Percentiles rank a stretch among this genome's conserved stretches.
Conservation (phyloP, 2,329 filamentous ascomycete genomes). For the Paracamarosporium sp. region DNA sequence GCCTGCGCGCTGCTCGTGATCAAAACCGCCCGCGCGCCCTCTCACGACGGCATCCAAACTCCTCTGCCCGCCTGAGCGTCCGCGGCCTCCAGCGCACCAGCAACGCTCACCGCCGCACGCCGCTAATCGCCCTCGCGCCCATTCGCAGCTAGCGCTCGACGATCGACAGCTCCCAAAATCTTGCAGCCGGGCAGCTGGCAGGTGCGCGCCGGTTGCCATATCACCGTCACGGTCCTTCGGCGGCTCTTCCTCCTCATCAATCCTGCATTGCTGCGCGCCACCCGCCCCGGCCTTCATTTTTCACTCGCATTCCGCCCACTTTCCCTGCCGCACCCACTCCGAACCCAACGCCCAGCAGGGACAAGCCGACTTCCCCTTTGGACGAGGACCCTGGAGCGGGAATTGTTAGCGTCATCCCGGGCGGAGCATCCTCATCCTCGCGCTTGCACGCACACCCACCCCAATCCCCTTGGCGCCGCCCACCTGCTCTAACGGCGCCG, state of each 20-base stretch:
- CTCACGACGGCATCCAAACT: background rate
- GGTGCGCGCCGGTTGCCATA: background rate
- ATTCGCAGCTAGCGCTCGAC: conserved; percentile 7
- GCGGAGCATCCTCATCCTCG: conserved; percentile 3
- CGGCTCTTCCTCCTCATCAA: background rate
- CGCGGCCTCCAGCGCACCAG: background rate
- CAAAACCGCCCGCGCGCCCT: background rate
- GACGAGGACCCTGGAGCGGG: conserved; percentile 25
- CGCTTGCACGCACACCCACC: conserved; percentile 25
- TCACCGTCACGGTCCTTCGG: background rate
- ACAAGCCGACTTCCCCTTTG: conserved; percentile 23
- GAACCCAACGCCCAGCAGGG: conserved; percentile 18
- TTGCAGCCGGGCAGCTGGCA: conserved; percentile 4
- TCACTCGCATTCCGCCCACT: conserved; percentile 3
- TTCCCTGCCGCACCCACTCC: conserved; percentile 18
- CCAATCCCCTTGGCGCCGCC: conserved; percentile 28
- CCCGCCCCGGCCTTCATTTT: conserved; percentile 1
- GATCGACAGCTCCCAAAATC: conserved; percentile 10
- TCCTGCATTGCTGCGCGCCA: background rate
- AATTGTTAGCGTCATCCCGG: conserved; percentile 28
- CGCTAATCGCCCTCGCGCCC: background rate
- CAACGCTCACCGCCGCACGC: conserved; percentile 1
- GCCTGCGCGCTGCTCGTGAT: background rate
- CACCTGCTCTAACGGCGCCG: conserved; percentile 33
- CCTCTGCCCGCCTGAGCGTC: background rate